Evolutionary conservation across 768 basidiomycete genomes (phyloP).

Genomic region (Russula earlei): DNA sequence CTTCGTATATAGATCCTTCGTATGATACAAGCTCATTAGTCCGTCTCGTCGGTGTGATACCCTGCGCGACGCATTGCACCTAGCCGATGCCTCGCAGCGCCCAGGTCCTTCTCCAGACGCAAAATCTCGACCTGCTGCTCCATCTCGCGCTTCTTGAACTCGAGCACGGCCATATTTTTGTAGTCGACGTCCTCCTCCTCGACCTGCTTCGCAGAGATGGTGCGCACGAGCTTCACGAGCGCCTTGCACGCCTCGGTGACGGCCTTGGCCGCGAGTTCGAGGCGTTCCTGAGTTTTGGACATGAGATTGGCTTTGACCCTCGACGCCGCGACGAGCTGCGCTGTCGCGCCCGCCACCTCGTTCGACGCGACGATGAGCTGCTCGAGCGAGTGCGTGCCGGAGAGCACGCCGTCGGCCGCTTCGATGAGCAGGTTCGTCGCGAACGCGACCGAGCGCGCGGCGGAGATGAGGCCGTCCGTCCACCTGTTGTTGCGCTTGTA

Average conservation of each 20-base stretch:
- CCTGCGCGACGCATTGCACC: constrained; percentile 84
- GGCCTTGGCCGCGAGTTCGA: constrained; percentile 94
- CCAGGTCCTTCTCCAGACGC: constrained; percentile 90
- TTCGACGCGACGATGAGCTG: constrained; percentile 99
- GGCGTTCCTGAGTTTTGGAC: constrained; percentile 95
- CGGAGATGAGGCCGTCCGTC: constrained; percentile 98
- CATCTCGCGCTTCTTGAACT: constrained; percentile 98
- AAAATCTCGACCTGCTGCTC: constrained; percentile 99
- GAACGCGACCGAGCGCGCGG: constrained; percentile 95
- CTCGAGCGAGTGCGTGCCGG: constrained; percentile 92
- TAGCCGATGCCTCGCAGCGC: constrained; percentile 71
- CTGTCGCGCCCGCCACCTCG: constrained; percentile 94
- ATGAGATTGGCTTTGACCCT: constrained; percentile 97
- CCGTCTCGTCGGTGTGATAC: constrained; percentile 81
- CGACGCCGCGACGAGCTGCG: constrained; percentile 96
- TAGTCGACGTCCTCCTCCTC: constrained; percentile 77
- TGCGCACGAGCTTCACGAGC: constrained; percentile 93
- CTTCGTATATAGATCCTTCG: constrained; percentile 4
- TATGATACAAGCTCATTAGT: constrained; percentile 5
- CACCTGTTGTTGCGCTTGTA: constrained; percentile 99
- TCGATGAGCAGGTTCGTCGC: constrained; percentile 94
- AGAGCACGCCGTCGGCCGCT: constrained; percentile 93
- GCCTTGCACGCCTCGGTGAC: constrained; percentile 97
- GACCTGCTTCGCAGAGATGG: constrained; percentile 75
- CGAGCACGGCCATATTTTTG: constrained; percentile 84